Evolutionary conservation across 2,329 filamentous ascomycete genomes (phyloP).

Genomic region (Calycina herbarum): DNA sequence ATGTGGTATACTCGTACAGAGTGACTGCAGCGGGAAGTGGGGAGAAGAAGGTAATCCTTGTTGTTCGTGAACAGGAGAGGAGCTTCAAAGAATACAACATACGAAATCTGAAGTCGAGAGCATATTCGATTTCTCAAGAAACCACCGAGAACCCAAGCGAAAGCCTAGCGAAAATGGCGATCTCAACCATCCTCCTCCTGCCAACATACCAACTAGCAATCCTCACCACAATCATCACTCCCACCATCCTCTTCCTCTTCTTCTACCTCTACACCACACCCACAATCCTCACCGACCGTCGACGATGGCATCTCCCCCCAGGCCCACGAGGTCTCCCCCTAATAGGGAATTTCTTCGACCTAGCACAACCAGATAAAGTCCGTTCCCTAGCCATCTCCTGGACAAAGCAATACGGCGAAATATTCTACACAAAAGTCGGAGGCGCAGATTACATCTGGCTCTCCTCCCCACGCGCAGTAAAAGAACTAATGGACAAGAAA

Average conservation of each 20-base stretch:
- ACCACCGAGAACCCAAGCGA: neutral
- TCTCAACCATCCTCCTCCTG: neutral
- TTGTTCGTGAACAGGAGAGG: too few relatives aligned
- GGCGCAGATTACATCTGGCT: conserved; percentile 44
- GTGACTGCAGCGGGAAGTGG: neutral
- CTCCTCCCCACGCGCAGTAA: conserved; percentile 31
- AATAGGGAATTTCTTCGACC: conserved; percentile 42
- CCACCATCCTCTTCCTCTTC: conserved; percentile 13
- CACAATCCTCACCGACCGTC: conserved; percentile 24
- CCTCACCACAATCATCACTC: conserved; percentile 10
- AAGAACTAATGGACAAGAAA: conserved; percentile 31
- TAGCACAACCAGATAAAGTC: conserved; percentile 38
- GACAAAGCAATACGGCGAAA: conserved; percentile 40
- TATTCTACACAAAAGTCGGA: conserved; percentile 44
- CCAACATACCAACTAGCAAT: conserved; percentile 4
- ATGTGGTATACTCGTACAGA: neutral
- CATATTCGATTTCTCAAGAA: neutral
- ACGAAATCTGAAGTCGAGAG: neutral
- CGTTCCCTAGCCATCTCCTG: conserved; percentile 37
- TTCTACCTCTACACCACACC: conserved; percentile 27
- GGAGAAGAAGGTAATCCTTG: too few relatives aligned
- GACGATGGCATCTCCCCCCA: conserved; percentile 39
- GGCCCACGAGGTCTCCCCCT: conserved; percentile 43
- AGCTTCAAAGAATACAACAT: neutral
- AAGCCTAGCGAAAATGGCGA: neutral